Base-by-base conservation (phyloP, 2,329 filamentous ascomycete species). In the Lachnellula occidentalis region DNA sequence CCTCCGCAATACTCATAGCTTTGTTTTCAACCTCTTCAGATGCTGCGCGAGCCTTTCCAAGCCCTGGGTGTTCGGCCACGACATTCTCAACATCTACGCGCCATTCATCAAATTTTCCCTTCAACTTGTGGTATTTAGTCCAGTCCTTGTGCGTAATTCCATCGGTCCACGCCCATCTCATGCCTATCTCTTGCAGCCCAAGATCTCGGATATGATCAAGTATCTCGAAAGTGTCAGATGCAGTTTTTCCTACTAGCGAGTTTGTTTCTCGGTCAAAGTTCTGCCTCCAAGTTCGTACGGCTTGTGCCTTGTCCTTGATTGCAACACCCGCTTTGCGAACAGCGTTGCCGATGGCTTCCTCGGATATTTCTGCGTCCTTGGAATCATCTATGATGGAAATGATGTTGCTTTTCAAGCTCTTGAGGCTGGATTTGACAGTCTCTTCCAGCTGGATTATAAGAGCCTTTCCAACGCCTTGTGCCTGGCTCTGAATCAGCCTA, bases 81-180 rank as follows among this genome's bases (percentile, higher is more conserved):
- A 92, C 81, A 55, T 84, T 78, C 68, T 90, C 85, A 47, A 99
- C 84, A 62, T 95, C 89, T 36, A 82, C 78, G 53, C 89, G 87
- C 91, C 92, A 96, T 65, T 90, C 83, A 47, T 87, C 85, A 50
- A 96, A 88, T 12, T 88, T 86, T 51, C 81, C 82, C 74, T 89
- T 95, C 55, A 99, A 77, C 56, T 88, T 83, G 70, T 97, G 91
- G 68, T 96, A 99, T 70, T 92, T 94, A 56, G 87, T 83, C 94
- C 94, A 99, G 70, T 99, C 91, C 70, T 95, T 92, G 77, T 99
- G 96, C 1, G 92, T 95, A 58, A 99, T 82, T 34, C 90, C 90
- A 55, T 97, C 91, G 74, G 91, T 94, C 86, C 90, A 95, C 12
- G 92, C 91, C 92, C 94, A 99, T 67, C 68, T 61, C 77, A 87